Evolutionary conservation across 2,329 filamentous ascomycete genomes (phyloP).

Genomic region (Colletotrichum scovillei): DNA sequence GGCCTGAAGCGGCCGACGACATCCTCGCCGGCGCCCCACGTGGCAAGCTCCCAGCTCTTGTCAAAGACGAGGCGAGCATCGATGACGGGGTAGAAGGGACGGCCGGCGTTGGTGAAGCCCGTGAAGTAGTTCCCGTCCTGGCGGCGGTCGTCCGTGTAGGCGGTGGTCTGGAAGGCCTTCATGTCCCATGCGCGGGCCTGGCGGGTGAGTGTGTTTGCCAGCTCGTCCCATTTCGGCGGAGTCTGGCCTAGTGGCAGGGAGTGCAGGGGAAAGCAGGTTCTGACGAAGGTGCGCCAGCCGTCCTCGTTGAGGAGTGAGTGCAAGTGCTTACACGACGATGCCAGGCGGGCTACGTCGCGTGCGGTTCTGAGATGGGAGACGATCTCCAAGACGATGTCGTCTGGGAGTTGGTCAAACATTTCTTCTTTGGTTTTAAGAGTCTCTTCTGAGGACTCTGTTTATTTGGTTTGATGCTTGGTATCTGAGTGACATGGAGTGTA

Average conservation of each 20-base stretch:
- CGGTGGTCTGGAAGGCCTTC: conserved; percentile 48
- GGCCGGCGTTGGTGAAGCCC: conserved; percentile 22
- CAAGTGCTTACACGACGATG: conserved; percentile 51
- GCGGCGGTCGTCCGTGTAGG: conserved; percentile 42
- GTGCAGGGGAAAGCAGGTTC: conserved; percentile 55
- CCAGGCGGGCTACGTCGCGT: conserved; percentile 57
- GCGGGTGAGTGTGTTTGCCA: conserved; percentile 60
- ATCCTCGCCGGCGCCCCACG: conserved; percentile 64
- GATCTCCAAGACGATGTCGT: conserved; percentile 63
- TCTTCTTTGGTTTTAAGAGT: conserved; percentile 3
- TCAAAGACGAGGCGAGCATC: conserved; percentile 54
- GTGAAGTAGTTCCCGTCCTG: conserved; percentile 34
- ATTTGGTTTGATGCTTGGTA: conserved; percentile 17
- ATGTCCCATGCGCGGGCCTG: conserved; percentile 66
- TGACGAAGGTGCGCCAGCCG: conserved; percentile 64
- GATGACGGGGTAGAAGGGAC: conserved; percentile 57
- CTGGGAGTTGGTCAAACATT: conserved; percentile 55
- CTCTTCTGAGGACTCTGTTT: conserved; percentile 14
- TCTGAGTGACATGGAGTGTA: conserved; percentile 15
- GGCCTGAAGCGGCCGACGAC: conserved; percentile 56
- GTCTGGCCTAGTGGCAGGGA: conserved; percentile 43
- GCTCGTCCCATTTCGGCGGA: conserved; percentile 46
- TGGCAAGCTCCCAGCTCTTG: conserved; percentile 57
- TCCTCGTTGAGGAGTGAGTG: conserved; percentile 50
- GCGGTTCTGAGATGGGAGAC: conserved; percentile 60